Evolutionary conservation across 225 moss, liverwort and hornwort genomes (phyloP), one percentile per base, ranked within the genome.

Genomic region (Antitrichia curtipendula): DNA sequence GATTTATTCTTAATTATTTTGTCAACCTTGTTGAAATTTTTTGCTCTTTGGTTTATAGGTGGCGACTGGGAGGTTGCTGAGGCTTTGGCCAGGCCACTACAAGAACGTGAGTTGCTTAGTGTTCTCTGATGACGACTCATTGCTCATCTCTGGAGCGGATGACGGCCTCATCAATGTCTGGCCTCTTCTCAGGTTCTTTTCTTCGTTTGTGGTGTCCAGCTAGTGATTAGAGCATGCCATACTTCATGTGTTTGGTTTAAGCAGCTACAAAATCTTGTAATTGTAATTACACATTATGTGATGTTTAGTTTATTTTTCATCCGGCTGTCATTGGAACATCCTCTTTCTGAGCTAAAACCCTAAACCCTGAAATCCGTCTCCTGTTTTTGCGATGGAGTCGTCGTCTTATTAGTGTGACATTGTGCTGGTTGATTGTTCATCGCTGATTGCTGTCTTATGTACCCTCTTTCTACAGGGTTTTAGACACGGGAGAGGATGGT

Each of bases 101-200:
- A 98, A 97, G 89, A 95, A 92, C 78, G 92, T 97, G 78, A 98
- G 95, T 86, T 98, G 97, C 89, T 88, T 98, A 66, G 97, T 95
- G 72, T 98, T 98, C 87, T 95, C 96, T 66, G 97, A 97, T 92
- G 98, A 98, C 77, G 95, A 97, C 78, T 98, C 98, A 47, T 90
- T 98, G 63, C 93, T 97, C 83, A 95, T 97, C 81, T 97, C 98
- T 60, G 98, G 96, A 87, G 95, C 98, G 31, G 97, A 98, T 78
- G 97, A 98, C 87, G 97, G 96, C 65, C 90, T 98, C 64, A 95
- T 98, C 82, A 93, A 95, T 89, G 98, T 98, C 87, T 98, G 98
- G 98, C 91, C 96, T 88, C 97, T 98, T 91, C 89, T 98, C 90
- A 97, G 98, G 98, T 98, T 89, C 83, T 78, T 81, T 54, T 23